phyloP scores from a whole-genome alignment of 805 yeast species.

The Saccharomycopsis oosterbeekiorum region DNA sequence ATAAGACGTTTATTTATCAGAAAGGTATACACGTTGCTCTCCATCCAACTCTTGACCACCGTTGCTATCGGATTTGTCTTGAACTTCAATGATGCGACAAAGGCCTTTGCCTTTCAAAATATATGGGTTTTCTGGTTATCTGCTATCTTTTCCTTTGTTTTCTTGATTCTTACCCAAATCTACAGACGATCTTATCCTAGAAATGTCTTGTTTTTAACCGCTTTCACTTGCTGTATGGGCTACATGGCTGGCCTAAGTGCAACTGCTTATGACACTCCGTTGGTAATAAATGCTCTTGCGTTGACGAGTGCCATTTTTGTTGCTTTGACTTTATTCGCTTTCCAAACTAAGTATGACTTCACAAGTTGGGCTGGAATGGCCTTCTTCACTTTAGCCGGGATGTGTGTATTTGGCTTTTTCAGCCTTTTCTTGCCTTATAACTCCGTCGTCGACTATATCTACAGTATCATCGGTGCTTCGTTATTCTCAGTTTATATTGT shows the following conservation, averaged over 20 bases:
- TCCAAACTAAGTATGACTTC: constrained; percentile 70
- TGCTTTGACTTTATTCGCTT: constrained; percentile 70
- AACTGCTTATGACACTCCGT: constrained; percentile 48
- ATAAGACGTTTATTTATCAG: constrained; percentile 68
- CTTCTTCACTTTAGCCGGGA: constrained; percentile 48
- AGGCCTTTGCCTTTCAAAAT: constrained; percentile 47
- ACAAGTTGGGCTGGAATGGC: constrained; percentile 55
- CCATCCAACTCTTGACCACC: constrained; percentile 55
- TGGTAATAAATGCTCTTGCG: constrained; percentile 60
- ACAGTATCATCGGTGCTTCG: constrained; percentile 65
- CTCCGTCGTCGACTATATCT: constrained; percentile 50
- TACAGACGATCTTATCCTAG: constrained; percentile 62
- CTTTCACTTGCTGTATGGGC: constrained; percentile 69
- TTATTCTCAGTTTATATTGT: constrained; percentile 63
- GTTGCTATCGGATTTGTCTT: constrained; percentile 46
- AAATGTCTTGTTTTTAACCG: constrained; percentile 48
- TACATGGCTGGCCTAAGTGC: constrained; percentile 62
- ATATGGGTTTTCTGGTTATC: constrained; percentile 51
- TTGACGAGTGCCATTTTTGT: constrained; percentile 61
- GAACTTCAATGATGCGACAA: constrained; percentile 33
- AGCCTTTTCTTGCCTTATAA: constrained; percentile 55
- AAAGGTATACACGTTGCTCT: constrained; percentile 66
- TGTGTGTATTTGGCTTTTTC: constrained; percentile 66
- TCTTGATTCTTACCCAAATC: constrained; percentile 52
- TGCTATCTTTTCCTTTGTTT: constrained; percentile 48